Conservation (phyloP, 495 filamentous ascomycete genomes). For the Penicillium maclennaniae region DNA sequence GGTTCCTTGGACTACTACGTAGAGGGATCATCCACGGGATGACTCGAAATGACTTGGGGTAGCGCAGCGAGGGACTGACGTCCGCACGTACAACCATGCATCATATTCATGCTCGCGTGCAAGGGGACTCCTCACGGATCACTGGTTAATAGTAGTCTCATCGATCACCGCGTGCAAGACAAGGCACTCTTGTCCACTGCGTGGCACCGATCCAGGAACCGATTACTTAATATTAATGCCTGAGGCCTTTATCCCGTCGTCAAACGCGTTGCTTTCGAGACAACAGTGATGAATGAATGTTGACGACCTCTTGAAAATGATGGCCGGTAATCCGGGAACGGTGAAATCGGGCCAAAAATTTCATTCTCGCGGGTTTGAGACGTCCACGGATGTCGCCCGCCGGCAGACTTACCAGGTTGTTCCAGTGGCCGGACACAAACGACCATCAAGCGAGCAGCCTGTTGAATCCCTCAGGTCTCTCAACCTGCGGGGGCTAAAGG, state of each 20-base stretch:
- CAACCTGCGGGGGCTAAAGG: conserved; percentile 6
- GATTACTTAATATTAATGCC: conserved; percentile 4
- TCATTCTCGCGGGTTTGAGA: conserved; percentile 43
- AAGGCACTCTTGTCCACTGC: not conserved
- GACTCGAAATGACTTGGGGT: not conserved
- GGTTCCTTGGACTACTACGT: not conserved
- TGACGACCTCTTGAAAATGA: not conserved
- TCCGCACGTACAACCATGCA: not conserved
- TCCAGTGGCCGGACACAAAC: conserved; percentile 42
- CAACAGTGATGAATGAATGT: not conserved
- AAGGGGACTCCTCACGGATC: not conserved
- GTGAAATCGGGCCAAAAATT: conserved; percentile 27
- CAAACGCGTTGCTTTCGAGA: conserved; percentile 6
- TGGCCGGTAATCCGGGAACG: conserved; percentile 17
- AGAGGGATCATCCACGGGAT: not conserved
- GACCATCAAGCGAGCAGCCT: conserved; percentile 18
- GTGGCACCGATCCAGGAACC: not conserved
- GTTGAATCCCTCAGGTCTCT: not conserved
- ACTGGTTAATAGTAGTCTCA: not conserved
- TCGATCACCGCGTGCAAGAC: not conserved
- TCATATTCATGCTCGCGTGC: not conserved
- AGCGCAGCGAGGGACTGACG: not conserved
- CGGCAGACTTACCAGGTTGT: conserved; percentile 35
- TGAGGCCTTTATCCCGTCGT: not conserved
- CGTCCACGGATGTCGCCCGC: conserved; percentile 44